A percentile compares a stretch with the other conserved stretches of the same genome.
Conservation (phyloP, 257 asterid genomes). For the Solanum commersonii region DNA sequence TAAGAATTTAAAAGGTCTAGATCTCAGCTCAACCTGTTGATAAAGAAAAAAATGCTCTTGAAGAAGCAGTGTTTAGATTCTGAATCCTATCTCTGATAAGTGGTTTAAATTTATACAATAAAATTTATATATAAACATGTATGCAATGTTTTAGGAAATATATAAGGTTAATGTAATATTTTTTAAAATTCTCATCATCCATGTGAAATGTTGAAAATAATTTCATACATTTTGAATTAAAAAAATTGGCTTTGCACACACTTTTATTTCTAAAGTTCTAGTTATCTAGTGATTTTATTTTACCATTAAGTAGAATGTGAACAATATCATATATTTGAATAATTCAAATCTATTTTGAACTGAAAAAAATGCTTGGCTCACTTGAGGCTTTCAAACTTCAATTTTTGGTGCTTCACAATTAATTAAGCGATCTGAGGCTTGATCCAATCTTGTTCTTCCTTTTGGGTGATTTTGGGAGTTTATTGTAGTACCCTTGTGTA, state of each 20-base stretch:
- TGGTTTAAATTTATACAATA: not conserved
- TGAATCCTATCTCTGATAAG: not conserved
- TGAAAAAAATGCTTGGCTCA: not conserved
- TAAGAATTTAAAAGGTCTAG: not conserved
- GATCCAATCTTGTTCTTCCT: not conserved
- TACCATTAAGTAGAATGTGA: not conserved
- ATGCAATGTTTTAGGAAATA: not conserved
- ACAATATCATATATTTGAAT: not conserved
- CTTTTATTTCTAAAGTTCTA: not conserved
- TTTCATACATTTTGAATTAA: not conserved
- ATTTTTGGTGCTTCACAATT: not conserved
- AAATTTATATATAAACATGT: not conserved
- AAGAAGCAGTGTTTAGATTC: not conserved
- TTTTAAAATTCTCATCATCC: not conserved
- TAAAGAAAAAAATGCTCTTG: not conserved
- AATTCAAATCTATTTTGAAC: not conserved
- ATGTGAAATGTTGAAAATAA: not conserved
- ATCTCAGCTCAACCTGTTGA: not conserved
- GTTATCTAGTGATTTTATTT: not conserved
- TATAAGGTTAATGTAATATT: not conserved
- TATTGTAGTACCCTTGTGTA: not conserved
- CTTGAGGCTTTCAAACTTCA: not conserved
- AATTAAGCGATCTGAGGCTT: not conserved
- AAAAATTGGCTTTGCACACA: not conserved
- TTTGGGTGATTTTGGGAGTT: not conserved